Conservation (phyloP, 345 rosid genomes). For the Draba incana region DNA sequence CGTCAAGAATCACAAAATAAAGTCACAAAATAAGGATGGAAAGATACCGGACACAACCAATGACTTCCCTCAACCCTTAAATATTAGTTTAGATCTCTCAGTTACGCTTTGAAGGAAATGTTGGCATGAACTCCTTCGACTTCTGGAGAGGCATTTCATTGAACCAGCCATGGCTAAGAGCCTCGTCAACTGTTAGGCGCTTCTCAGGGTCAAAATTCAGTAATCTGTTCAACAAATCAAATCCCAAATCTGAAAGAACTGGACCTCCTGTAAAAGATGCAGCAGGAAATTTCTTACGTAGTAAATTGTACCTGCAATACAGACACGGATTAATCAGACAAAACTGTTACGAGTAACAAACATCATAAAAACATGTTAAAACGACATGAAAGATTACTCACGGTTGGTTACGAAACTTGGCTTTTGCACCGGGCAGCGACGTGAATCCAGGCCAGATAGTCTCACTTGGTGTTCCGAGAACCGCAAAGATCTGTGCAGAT, state of each 20-base stretch:
- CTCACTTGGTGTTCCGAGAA: constrained; percentile 81
- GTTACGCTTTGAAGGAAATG: constrained; percentile 52
- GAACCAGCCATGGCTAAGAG: constrained; percentile 85
- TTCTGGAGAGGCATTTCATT: constrained; percentile 71
- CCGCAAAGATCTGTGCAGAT: constrained; percentile 63
- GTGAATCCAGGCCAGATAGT: constrained; percentile 72
- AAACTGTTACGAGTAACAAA: background rate
- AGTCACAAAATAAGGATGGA: background rate
- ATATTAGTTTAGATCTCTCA: constrained; percentile 36
- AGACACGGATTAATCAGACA: constrained; percentile 32
- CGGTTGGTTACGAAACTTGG: constrained; percentile 72
- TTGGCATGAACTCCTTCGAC: constrained; percentile 76
- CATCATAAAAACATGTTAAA: background rate
- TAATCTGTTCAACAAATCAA: constrained; percentile 73
- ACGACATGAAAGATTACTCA: constrained; percentile 40
- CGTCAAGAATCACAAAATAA: constrained; percentile 21
- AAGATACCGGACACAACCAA: background rate
- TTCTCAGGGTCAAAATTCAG: constrained; percentile 68
- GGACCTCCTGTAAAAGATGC: constrained; percentile 71
- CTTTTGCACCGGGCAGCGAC: constrained; percentile 65
- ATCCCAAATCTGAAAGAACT: constrained; percentile 77
- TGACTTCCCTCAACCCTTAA: background rate
- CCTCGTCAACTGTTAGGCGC: constrained; percentile 81
- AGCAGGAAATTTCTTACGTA: constrained; percentile 83
- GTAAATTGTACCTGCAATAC: constrained; percentile 60